These are phyloP conservation scores for Hypholoma sublateritium DNA, from an alignment of 768 basidiomycete species.

Conservation along the genomic window DNA sequence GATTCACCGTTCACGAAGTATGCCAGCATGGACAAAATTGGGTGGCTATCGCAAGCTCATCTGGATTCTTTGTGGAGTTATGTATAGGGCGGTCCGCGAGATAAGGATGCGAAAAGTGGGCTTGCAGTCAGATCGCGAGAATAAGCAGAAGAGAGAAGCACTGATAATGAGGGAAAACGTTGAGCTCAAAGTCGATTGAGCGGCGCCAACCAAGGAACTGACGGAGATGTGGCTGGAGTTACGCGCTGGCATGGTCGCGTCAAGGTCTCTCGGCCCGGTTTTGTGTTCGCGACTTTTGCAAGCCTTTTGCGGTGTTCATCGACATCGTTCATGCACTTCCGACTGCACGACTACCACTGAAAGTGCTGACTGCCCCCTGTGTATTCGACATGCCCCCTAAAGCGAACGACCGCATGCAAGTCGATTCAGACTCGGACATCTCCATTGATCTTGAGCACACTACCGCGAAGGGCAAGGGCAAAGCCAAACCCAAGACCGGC, in stretches of 20 bases:
- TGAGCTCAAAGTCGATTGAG: neutral
- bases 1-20: neutral
- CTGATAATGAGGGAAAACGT: neutral
- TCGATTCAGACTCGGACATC: conserved; percentile 71
- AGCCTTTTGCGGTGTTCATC: no score
- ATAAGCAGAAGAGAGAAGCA: neutral
- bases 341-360: neutral
- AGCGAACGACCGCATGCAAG: conserved; percentile 44
- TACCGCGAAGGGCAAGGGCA: conserved; percentile 49
- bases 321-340: neutral
- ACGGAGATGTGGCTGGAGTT: neutral
- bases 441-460: conserved; percentile 47
- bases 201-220: neutral
- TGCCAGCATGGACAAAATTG: neutral
- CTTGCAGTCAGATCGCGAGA: neutral
- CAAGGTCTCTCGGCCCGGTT: no score
- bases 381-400: conserved; percentile 25
- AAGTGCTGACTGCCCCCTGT: neutral
- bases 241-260: no score
- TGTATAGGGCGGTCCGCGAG: neutral
- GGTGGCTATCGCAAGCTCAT: neutral
- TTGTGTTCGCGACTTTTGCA: no score
- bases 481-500: conserved; percentile 52
- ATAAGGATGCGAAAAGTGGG: neutral
- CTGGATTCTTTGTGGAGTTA: neutral